Conservation (phyloP, 2,329 filamentous ascomycete genomes). For the Orbilia javanica region DNA sequence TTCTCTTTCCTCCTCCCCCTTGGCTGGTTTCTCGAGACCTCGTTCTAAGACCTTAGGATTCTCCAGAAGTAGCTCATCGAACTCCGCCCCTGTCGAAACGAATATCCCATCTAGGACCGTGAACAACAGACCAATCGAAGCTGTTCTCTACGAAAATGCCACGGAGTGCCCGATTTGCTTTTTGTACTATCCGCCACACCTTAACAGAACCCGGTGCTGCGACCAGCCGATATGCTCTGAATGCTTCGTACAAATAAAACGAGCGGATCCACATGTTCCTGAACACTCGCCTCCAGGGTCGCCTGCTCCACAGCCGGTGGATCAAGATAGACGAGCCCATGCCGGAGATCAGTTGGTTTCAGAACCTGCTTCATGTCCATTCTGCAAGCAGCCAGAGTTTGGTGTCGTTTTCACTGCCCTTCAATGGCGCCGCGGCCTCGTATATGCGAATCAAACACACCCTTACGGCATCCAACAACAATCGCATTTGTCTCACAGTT, state of each 20-base stretch:
- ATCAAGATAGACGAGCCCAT: conserved; percentile 65
- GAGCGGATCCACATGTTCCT: conserved; percentile 88
- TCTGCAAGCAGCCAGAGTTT: conserved; percentile 94
- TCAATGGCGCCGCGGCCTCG: conserved; percentile 85
- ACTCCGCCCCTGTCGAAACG: conserved; percentile 60
- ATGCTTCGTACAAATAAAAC: conserved; percentile 98
- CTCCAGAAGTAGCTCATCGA: conserved; percentile 67
- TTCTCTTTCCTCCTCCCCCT: conserved; percentile 67
- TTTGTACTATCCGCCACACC: conserved; percentile 90
- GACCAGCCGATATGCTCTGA: conserved; percentile 97
- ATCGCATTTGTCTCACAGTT: conserved; percentile 65
- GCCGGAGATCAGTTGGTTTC: conserved; percentile 79
- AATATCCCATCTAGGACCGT: conserved; percentile 60
- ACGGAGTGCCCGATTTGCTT: conserved; percentile 96
- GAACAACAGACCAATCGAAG: conserved; percentile 93
- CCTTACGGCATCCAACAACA: conserved; percentile 76
- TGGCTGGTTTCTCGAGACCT: conserved; percentile 73
- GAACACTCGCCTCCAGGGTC: conserved; percentile 72
- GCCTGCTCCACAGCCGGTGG: conserved; percentile 63
- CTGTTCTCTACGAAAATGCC: conserved; percentile 91
- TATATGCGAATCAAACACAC: conserved; percentile 85
- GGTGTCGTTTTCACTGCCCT: conserved; percentile 95
- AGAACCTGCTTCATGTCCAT: conserved; percentile 91
- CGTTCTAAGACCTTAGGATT: conserved; percentile 91
- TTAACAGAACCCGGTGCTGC: conserved; percentile 95